These are phyloP conservation scores for Lasiodiplodia theobromae DNA, from an alignment of 2,329 filamentous ascomycete genomes.

Conservation along the genomic window DNA sequence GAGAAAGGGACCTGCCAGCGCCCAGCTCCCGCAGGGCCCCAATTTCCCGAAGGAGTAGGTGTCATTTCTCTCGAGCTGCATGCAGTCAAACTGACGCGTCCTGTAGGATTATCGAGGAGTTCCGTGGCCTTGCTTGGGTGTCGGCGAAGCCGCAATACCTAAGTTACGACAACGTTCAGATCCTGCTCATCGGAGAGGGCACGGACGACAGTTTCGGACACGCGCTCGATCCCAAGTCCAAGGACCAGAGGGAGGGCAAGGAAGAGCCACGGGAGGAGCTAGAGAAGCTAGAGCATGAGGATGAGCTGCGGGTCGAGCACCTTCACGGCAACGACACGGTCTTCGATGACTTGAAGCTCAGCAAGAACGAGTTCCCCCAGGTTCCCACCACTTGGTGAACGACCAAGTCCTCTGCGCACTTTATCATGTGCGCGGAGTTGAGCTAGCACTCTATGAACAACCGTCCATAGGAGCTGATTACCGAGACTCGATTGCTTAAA, in stretches of 20 bases:
- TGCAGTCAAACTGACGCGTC: slow-evolving; percentile 21
- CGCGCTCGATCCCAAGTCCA: slow-evolving; percentile 63
- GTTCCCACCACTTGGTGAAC: slow-evolving; percentile 67
- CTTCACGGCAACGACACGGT: slow-evolving; percentile 66
- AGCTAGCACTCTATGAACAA: not conserved
- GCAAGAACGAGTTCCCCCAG: slow-evolving; percentile 69
- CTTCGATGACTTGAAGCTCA: slow-evolving; percentile 66
- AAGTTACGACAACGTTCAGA: slow-evolving; percentile 76
- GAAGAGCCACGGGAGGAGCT: slow-evolving; percentile 74
- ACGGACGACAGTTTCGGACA: slow-evolving; percentile 61
- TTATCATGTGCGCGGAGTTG: not conserved
- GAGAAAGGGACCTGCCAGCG: slow-evolving; percentile 68
- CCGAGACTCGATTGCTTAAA: not conserved
- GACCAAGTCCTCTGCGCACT: not conserved
- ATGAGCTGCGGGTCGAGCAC: slow-evolving; percentile 70
- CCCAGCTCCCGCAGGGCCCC: slow-evolving; percentile 68
- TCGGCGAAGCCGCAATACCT: slow-evolving; percentile 76
- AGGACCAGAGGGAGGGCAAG: slow-evolving; percentile 64
- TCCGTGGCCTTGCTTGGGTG: slow-evolving; percentile 75
- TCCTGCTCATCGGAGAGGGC: slow-evolving; percentile 79
- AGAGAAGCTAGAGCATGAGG: slow-evolving; percentile 77
- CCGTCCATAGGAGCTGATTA: not conserved
- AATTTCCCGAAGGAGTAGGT: slow-evolving; percentile 74
- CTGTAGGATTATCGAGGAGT: slow-evolving; percentile 72
- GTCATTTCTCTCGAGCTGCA: not conserved